Conservation (phyloP, 805 yeast species). For the Spathaspora hagerdaliae region DNA sequence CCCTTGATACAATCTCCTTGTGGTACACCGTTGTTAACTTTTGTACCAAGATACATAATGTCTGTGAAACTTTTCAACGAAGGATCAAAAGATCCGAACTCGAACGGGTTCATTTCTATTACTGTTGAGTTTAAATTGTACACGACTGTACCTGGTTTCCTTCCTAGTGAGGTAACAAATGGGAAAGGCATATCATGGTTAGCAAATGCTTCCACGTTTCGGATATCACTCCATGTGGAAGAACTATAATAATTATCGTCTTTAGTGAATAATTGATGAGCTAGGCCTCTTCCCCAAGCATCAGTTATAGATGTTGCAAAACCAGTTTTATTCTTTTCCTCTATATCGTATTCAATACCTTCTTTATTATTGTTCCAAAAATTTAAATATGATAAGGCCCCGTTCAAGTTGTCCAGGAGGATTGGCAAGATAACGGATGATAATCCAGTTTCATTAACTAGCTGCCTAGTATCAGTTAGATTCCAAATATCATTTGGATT, state of each 20-base stretch:
- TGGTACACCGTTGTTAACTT: slow-evolving; percentile 28
- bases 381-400: slow-evolving; percentile 25
- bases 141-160: slow-evolving; percentile 27
- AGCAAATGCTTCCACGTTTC: slow-evolving; percentile 20
- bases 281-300: slow-evolving; percentile 63
- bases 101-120: slow-evolving; percentile 39
- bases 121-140: slow-evolving; percentile 35
- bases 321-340: slow-evolving; percentile 48
- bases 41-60: slow-evolving; percentile 32
- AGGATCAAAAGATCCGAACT: slow-evolving; percentile 40
- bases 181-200: slow-evolving; percentile 42
- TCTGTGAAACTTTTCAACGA: slow-evolving; percentile 37
- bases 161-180: slow-evolving; percentile 30
- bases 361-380: slow-evolving; percentile 26
- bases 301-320: slow-evolving; percentile 67
- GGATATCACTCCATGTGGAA: slow-evolving; percentile 31
- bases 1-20: slow-evolving; percentile 27
- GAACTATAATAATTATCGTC: slow-evolving; percentile 19
- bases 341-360: slow-evolving; percentile 49
- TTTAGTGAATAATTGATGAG: slow-evolving; percentile 55
- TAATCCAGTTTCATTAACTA: slow-evolving; percentile 19
- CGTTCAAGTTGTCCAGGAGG: slow-evolving; percentile 17
- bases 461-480: slow-evolving; percentile 22
- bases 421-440: slow-evolving; percentile 18
- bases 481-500: slow-evolving; percentile 33